Base-by-base conservation (phyloP, 495 filamentous ascomycete genomes). In the Pseudevernia furfuracea region DNA sequence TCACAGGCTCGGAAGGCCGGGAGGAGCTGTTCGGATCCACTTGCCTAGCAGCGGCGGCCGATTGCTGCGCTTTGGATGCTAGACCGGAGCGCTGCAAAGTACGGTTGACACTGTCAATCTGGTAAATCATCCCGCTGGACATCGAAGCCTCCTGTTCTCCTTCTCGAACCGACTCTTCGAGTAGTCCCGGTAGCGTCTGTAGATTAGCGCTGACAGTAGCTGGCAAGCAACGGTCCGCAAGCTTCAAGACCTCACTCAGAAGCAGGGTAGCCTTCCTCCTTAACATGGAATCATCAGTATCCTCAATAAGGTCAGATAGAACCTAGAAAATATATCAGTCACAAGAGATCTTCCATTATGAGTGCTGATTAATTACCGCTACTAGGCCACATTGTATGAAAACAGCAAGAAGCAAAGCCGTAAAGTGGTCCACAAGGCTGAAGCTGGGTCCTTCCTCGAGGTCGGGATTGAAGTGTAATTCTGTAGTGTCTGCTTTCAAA, bases 61-160 rank as follows among this genome's bases (percentile, higher is more conserved):
- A 77, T 48, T 78, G 63, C 17, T 74, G 69, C n/a, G 72, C 70
- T 63, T 74, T 79, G 21, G 77, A 67, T 44, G 74, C 68, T 25
- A 70, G 73, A 48, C 75, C 80, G 37, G 92, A 95, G 58, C 95
- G 85, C 71, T 96, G 91, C 14, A 98, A 77, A 2, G 93, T 97
- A 65, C 91, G 85, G 74, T 93, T 98, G 63, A 98, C 90, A 70
- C 94, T 97, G 75, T 96, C 95, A 9, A 97, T 92, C 71, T 97
- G 94, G 72, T 97, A 98, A 43, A 97, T 89, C 8, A 92, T 92
- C 4, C 88, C 86, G 1, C 89, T 90, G 23, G 91, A 89, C 52
- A 87, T 78, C 66, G 91, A 91, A 61, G 88, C 85, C n/a, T 84
- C 84, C 11, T 91, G 84, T 36, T 82, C 76, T 17, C 81, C 79